phyloP scores from a whole-genome alignment of 805 yeast genomes.

The Candida awuae region DNA sequence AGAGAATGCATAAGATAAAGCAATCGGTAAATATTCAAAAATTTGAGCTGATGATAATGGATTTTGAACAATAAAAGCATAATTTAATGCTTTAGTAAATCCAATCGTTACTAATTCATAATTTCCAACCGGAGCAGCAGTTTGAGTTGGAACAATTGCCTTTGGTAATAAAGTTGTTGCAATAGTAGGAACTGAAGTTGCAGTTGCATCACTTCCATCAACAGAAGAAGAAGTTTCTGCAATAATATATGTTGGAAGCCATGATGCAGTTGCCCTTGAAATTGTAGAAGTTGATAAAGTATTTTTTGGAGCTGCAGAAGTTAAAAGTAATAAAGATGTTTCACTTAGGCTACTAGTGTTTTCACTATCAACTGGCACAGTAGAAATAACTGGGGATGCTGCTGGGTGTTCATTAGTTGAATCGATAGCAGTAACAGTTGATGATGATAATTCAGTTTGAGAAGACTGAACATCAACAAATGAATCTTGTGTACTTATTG shows the following conservation, averaged over 20 bases:
- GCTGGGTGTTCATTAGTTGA: too few species aligned
- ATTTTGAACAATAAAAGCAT: constrained; percentile 70
- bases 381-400: too few species aligned
- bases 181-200: constrained; percentile 21
- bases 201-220: background rate
- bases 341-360: too few species aligned
- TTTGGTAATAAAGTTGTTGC: constrained; percentile 56
- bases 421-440: too few species aligned
- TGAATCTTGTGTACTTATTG: too few species aligned
- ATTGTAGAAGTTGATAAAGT: background rate
- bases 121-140: constrained; percentile 33
- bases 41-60: constrained; percentile 77
- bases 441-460: background rate
- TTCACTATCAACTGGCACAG: too few species aligned
- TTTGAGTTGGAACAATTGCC: constrained; percentile 58
- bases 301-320: background rate
- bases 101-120: constrained; percentile 63
- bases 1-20: constrained; percentile 54
- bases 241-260: constrained; percentile 15
- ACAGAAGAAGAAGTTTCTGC: constrained; percentile 9
- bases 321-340: too few species aligned
- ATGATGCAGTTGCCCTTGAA: constrained; percentile 5
- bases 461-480: background rate
- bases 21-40: constrained; percentile 74
- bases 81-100: constrained; percentile 70